Percentiles rank a stretch among this genome's conserved stretches.
These are phyloP conservation scores for Aspergillus novoparasiticus DNA, from an alignment of 2,329 filamentous ascomycete species.

Conservation along the genomic window DNA sequence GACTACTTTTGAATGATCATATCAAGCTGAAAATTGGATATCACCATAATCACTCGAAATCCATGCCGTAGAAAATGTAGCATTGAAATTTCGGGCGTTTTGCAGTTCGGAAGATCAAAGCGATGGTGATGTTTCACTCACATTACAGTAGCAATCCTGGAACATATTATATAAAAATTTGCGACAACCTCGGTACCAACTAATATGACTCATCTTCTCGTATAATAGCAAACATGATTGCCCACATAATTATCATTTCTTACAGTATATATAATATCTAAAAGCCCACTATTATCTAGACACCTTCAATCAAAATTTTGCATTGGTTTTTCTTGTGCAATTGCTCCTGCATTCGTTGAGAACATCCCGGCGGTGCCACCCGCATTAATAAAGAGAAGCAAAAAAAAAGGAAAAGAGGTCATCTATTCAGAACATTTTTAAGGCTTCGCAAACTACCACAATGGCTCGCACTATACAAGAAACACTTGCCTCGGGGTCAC, in stretches of 20 bases:
- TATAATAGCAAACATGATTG: neutral
- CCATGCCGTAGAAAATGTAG: neutral
- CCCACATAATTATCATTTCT: neutral
- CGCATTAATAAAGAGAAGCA: neutral
- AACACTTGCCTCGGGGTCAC: slow-evolving; percentile 11
- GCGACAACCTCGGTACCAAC: neutral
- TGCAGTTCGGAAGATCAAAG: neutral
- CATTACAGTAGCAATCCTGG: neutral
- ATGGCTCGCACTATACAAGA: slow-evolving; percentile 27
- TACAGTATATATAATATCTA: neutral
- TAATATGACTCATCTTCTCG: neutral
- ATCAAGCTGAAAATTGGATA: neutral
- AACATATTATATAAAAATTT: neutral
- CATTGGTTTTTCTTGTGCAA: neutral
- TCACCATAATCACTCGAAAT: neutral
- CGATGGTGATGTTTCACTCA: neutral
- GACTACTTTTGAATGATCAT: neutral
- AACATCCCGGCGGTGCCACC: neutral
- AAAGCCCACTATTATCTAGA: neutral
- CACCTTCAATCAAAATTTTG: neutral
- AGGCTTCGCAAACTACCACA: neutral
- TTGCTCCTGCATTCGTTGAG: neutral
- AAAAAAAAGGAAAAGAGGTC: neutral
- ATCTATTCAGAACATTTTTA: too few relatives aligned
- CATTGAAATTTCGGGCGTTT: neutral